Base-by-base conservation (phyloP, 148 eudicot species). In the Linanthus parryae region DNA sequence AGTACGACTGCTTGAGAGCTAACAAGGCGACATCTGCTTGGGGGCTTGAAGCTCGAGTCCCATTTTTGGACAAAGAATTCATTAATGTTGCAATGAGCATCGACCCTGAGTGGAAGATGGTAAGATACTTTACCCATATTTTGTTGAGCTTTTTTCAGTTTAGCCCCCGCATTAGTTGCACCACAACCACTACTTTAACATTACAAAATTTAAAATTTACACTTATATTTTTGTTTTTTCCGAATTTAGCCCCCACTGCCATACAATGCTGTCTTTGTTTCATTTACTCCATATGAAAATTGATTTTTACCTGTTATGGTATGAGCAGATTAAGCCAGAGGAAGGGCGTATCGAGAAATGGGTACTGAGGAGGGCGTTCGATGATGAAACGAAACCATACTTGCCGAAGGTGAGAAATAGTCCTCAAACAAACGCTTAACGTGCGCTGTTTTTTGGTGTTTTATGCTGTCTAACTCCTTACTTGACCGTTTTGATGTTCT, bases 21-120 rank as follows among this genome's bases (percentile, higher is more conserved):
- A 91, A 91, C 69, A 92, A 87, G 70, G 54, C 96, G 4, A 83
- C 98, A 12, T 91, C 94, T 44, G 95, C 95, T 1, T 91, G 98
- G 95, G 98, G 98, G 21, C 56, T 91, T 13, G 98, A 91, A 71
- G 95, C 86, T 56, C 87, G 98, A 6, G 85, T 87, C 19, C 98
- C 96, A 3, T 92, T 87, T 73, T 55, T 92, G 47, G 98, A 92
- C 44, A 92, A 87, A 60, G 90, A 91, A 19, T 91, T 91, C 69
- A 69, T 91, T 31, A 34, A 81, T 37, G 82, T 75, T 33, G 94
- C 95, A 27, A 86, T 91, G 94, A 79, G 80, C 65, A 91, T 91
- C 51, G 94, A 87, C 59, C 95, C 95, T 0, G 85, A 86, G 26
- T 81, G 86, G 94, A 86, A 83, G 66, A 66, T 91, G 95, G 95